Evolutionary conservation across 192 early-diverging fungal species (phyloP), one percentile per base, ranked within the genome.

Genomic region (Entomortierella lignicola): DNA sequence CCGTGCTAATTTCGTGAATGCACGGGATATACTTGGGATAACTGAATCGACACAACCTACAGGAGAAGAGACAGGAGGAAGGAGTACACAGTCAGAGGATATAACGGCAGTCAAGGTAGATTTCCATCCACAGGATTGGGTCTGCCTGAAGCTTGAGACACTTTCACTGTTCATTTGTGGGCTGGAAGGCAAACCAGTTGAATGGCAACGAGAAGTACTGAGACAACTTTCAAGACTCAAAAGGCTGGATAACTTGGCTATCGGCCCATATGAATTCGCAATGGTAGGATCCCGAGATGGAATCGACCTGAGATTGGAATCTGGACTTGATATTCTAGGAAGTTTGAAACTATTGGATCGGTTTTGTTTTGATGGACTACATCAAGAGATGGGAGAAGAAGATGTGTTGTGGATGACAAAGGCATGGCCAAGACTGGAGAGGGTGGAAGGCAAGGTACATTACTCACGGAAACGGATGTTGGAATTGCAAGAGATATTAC

Each of bases 371-470:
- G 51, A 71, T 48, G 59, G 69, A 8, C 39, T 71, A 12, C 21
- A 41, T 1, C 69, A 71, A 39, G 59, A 71, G 21, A 71, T 71
- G 69, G 2, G 18, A 0, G 51, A 62, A 11, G n/a, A 32, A 15
- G 69, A 71, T 47, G 58, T 71, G 1, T n/a, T 6, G 1, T 71
- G 69, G 69, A 62, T 71, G 50, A 20, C 62, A 17, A 32, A 71
- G n/a, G 8, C 51, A 8, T 71, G 69, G 69, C 69, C 69, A 6
- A 31, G 30, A 4, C 29, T 71, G 29, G 51, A 21, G 5, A 10
- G 59, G 1, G 41, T 71, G 2, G 58, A 71, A 7, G 69, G 69
- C 0, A 41, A 32, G 10, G 58, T 71, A 23, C 69, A 71, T 54
- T n/a, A 23, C 2, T 26, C 27, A 2, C n/a, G 34, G 13, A 39